Evolutionary conservation across 225 moss, liverwort and hornwort species (phyloP).

Genomic region (Physcomitrium patens): DNA sequence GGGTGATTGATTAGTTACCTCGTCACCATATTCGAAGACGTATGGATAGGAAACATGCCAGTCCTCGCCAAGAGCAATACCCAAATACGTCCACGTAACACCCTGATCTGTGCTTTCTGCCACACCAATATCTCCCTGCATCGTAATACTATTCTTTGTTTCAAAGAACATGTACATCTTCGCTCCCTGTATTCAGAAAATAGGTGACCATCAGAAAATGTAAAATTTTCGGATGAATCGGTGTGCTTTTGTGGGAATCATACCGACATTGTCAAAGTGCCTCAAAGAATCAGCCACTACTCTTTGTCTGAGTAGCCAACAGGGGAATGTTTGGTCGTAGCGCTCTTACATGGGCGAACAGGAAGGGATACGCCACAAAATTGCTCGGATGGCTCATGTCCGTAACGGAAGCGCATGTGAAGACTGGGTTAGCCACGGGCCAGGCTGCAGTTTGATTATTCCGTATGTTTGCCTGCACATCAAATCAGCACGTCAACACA

Average conservation of each 20-base stretch:
- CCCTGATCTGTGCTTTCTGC: constrained; percentile 64
- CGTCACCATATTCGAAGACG: constrained; percentile 60
- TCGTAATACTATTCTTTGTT: constrained; percentile 67
- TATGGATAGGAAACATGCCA: constrained; percentile 77
- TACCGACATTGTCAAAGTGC: no score
- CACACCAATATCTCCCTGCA: constrained; percentile 73
- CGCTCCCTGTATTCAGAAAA: constrained; percentile 41
- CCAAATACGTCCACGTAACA: constrained; percentile 61
- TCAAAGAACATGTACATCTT: constrained; percentile 66
- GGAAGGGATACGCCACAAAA: constrained; percentile 80
- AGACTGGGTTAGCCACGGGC: constrained; percentile 79
- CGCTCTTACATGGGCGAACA: constrained; percentile 55
- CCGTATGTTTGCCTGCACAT: constrained; percentile 49
- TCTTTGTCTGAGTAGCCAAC: no score
- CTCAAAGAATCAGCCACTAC: no score
- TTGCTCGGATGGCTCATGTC: constrained; percentile 71
- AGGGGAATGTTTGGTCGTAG: neutral
- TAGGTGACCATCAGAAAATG: neutral
- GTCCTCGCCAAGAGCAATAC: constrained; percentile 65
- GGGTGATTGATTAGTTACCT: constrained; percentile 37
- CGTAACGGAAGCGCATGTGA: constrained; percentile 66
- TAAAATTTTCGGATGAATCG: neutral
- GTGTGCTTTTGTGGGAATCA: no score
- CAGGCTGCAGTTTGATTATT: constrained; percentile 61
- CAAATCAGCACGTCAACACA: neutral